These are phyloP conservation scores for Pseudogymnoascus verrucosus DNA, from an alignment of 2,329 filamentous ascomycete species.

Conservation along the genomic window DNA sequence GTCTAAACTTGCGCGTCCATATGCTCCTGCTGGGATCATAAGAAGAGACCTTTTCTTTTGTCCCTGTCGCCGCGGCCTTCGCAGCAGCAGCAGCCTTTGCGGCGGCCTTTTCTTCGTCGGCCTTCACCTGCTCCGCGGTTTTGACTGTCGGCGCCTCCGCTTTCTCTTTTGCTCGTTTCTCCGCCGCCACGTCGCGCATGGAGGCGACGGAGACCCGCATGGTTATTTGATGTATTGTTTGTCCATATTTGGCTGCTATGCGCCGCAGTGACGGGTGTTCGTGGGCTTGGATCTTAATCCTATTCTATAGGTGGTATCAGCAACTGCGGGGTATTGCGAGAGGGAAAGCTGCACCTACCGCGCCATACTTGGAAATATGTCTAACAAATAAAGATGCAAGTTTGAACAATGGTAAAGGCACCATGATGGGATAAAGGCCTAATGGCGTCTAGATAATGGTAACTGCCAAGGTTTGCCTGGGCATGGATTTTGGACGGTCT, in stretches of 20 bases:
- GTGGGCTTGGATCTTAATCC: conserved; percentile 57
- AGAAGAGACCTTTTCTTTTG: conserved; percentile 13
- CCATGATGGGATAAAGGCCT: conserved; percentile 37
- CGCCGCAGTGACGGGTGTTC: conserved; percentile 53
- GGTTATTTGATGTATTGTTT: conserved; percentile 58
- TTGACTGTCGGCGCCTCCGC: conserved; percentile 58
- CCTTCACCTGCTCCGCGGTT: conserved; percentile 51
- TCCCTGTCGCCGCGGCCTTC: conserved; percentile 24
- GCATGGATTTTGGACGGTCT: background rate
- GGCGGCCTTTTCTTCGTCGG: conserved; percentile 40
- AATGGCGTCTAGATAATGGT: conserved; percentile 2
- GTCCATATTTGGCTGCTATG: conserved; percentile 54
- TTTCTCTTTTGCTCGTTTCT: conserved; percentile 51
- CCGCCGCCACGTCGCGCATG: conserved; percentile 49
- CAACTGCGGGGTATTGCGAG: background rate
- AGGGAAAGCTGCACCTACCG: conserved; percentile 40
- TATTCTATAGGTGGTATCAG: conserved; percentile 41
- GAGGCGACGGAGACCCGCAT: conserved; percentile 56
- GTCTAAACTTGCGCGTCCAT: conserved; percentile 54
- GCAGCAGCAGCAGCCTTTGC: conserved; percentile 31
- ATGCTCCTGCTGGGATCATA: conserved; percentile 36
- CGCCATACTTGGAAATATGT: conserved; percentile 62
- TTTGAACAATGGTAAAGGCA: conserved; percentile 60
- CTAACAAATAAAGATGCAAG: conserved; percentile 56
- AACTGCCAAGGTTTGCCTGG: conserved; percentile 4